Percentiles rank a stretch among this genome's conserved stretches.
Evolutionary conservation across 202 grass and related monocot genomes (phyloP).

Genomic region (Bolboschoenoplectus hybrid): DNA sequence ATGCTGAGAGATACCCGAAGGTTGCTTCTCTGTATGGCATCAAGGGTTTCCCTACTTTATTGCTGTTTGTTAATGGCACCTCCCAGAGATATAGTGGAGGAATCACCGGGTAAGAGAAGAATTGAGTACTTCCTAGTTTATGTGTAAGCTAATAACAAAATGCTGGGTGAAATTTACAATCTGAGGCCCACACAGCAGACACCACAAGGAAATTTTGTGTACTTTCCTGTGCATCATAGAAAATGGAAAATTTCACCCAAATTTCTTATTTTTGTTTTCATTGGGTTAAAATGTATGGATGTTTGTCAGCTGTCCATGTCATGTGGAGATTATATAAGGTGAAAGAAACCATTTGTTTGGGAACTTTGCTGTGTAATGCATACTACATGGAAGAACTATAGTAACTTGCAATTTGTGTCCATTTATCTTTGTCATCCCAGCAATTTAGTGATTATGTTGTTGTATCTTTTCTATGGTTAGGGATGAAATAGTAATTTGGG

Average conservation of each 20-base stretch:
- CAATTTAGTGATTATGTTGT: constrained; percentile 9
- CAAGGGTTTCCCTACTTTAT: constrained; percentile 80
- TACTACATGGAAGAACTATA: constrained; percentile 6
- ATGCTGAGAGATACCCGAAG: constrained; percentile 87
- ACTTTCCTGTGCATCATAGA: no score
- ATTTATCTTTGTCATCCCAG: neutral
- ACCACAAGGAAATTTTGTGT: neutral
- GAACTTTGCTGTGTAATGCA: constrained; percentile 7
- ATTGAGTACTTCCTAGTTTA: constrained; percentile 27
- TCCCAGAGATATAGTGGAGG: constrained; percentile 57
- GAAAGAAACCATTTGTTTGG: neutral
- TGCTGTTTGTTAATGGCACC: constrained; percentile 84
- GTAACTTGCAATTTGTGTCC: neutral
- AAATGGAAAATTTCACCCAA: neutral
- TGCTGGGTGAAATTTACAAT: neutral
- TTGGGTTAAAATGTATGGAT: neutral
- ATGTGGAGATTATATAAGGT: neutral
- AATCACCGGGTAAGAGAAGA: constrained; percentile 45
- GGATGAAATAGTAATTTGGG: constrained; percentile 89
- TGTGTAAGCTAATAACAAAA: neutral
- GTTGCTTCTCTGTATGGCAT: constrained; percentile 66
- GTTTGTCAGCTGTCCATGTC: neutral
- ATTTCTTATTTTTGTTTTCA: neutral
- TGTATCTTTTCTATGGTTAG: constrained; percentile 40
- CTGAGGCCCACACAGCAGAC: neutral